These are phyloP conservation scores for Pseudopithomyces chartarum DNA, from an alignment of 2,329 filamentous ascomycete genomes.

Conservation along the genomic window DNA sequence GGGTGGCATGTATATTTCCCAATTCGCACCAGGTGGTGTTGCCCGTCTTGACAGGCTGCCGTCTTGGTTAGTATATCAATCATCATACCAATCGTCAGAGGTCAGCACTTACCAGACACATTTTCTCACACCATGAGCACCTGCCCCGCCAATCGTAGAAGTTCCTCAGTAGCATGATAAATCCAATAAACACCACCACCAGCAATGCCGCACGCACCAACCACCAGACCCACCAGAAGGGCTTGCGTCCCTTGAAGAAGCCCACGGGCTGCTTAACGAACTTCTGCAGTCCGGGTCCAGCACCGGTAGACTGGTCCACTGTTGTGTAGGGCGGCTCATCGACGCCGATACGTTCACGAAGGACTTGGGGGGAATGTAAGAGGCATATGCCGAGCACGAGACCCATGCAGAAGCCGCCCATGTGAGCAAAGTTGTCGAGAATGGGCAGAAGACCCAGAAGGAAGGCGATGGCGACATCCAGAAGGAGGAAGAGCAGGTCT, in stretches of 20 bases:
- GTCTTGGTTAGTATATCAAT: slow-evolving; percentile 4
- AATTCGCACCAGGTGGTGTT: slow-evolving; percentile 45
- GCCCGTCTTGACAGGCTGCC: slow-evolving; percentile 28
- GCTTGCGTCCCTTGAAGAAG: slow-evolving; percentile 92
- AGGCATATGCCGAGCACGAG: slow-evolving; percentile 84
- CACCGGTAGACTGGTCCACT: slow-evolving; percentile 50
- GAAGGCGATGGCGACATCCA: slow-evolving; percentile 89
- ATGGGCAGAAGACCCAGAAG: slow-evolving; percentile 89
- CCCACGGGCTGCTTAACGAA: slow-evolving; percentile 60
- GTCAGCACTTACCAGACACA: slow-evolving; percentile 76
- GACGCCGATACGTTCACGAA: slow-evolving; percentile 74
- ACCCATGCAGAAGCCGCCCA: slow-evolving; percentile 94
- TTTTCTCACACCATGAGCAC: slow-evolving; percentile 95
- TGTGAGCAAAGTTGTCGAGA: slow-evolving; percentile 96
- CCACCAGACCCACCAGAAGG: slow-evolving; percentile 98
- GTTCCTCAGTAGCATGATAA: slow-evolving; percentile 85
- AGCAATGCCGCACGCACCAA: slow-evolving; percentile 78
- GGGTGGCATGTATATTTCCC: slow-evolving; percentile 29
- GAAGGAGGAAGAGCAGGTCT: slow-evolving; percentile 83
- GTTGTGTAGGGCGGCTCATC: slow-evolving; percentile 72
- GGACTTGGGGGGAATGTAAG: slow-evolving; percentile 81
- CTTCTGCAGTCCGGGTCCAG: slow-evolving; percentile 38
- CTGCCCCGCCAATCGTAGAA: slow-evolving; percentile 81
- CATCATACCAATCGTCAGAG: neutral
- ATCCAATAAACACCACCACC: slow-evolving; percentile 79